Evolutionary conservation across 805 yeast genomes (phyloP).

Genomic region (Jamesozyma piceae): DNA sequence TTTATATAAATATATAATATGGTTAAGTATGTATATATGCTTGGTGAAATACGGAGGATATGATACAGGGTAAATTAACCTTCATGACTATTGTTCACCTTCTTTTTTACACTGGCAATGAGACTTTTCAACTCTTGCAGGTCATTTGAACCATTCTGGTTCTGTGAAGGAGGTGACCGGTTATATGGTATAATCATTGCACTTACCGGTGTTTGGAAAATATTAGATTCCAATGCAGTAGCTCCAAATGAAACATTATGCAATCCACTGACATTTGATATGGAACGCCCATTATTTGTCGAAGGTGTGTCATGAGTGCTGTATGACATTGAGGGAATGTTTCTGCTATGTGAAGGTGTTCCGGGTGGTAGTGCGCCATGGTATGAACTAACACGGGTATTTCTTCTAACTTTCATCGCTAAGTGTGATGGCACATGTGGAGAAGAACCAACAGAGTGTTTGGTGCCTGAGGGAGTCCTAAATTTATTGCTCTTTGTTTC

Average conservation of each 20-base stretch:
- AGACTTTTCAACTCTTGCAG: constrained; percentile 19
- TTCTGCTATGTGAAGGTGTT: constrained; percentile 15
- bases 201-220: constrained; percentile 18
- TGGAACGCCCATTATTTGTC: not conserved
- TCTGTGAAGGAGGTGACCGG: constrained; percentile 1
- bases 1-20: too few species aligned
- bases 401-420: constrained; percentile 17
- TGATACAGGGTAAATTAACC: not conserved
- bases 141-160: constrained; percentile 5
- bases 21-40: not conserved
- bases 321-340: constrained; percentile 7
- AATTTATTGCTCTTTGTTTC: constrained; percentile 18
- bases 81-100: constrained; percentile 8
- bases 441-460: constrained; percentile 9
- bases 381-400: constrained; percentile 5
- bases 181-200: constrained; percentile 1
- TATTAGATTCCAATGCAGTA: constrained; percentile 5
- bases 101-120: constrained; percentile 24
- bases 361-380: constrained; percentile 9
- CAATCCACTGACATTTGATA: constrained; percentile 1
- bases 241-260: constrained; percentile 1
- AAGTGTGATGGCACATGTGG: constrained; percentile 25
- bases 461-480: constrained; percentile 20
- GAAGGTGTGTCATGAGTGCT: constrained; percentile 4
- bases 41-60: not conserved